Evolutionary conservation across 164 flowering plant genomes (phyloP), one percentile per base, ranked within the genome.

Genomic region (Cinnamomum chago): DNA sequence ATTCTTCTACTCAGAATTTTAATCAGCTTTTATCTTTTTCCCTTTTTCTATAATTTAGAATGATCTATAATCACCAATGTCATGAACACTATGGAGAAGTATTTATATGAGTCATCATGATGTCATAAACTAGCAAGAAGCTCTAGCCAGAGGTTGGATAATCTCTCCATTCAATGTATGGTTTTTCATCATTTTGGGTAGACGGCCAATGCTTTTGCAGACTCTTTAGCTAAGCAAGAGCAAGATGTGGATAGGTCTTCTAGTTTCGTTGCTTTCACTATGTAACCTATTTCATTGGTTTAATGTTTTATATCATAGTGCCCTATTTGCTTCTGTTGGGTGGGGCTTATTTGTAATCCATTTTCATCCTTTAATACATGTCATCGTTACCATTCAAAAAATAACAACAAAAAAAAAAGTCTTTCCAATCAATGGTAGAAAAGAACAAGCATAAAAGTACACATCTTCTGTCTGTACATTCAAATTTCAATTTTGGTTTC

Each of bases 361-460:
- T 9, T 40, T 40, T 40, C 10, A 40, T 40, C 11, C 47, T 40
- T 40, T 40, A 40, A 40, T 40, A 40, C 10, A 40, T 7, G 10
- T 40, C 47, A 40, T 40, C 11, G 10, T 40, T 78, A 88, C 88
- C 82, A 90, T 74, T 30, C 35, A 30, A 30, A 30, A 30, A 30
- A 0, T 30, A 30, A 30, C 5, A 0, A 30, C 3, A 22, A 86
- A 71, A 78, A 90, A 89, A 76, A 89, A 55, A 35, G 83, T 76
- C 84, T 89, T 89, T 76, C 89, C 95, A 72, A 89, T 87, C 95
- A 89, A 84, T 40, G 76, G 78, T 17, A 5, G 64, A 20, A 60
- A 60, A 60, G 23, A 22, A 66, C 70, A 6, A 75, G 58, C 15
- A 50, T 60, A 68, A 58, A 11, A 64, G 58, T 18, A 70, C 22